Base-by-base conservation (phyloP, 805 yeast genomes). In the Saccharomycopsis sp. region DNA sequence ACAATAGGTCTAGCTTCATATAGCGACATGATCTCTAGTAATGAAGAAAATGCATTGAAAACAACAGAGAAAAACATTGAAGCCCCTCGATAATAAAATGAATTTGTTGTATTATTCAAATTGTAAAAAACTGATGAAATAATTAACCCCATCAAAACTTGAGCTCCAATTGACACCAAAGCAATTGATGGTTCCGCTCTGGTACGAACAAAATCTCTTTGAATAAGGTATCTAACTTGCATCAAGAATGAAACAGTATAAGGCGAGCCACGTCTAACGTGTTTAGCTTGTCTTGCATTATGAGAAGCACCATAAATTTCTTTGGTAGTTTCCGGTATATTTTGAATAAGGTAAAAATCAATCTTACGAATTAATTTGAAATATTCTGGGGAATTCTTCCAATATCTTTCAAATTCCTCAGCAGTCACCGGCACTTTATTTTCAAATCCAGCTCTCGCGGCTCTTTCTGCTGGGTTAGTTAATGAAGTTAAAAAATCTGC, bases 401-500 rank as follows among this genome's bases (percentile, higher is more conserved):
- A 66, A 46, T 55, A 58, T 27, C 60, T 63, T n/a, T 56, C 45
- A 50, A 72, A 70, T 52, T 70, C 73, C 32, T 51, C 45, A 1
- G 63, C 57, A 4, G 71, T 63, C 11, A 43, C 50, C 20, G 71
- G 71, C 31, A 65, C 69, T 42, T 55, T 58, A 38, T 51, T 34
- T 41, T 65, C 70, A 47, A 43, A 62, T 3, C 70, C 70, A 9
- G 47, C 42, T 16, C 44, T 51, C 1, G 56, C 54, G 4, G 44
- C 38, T 52, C 70, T 53, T 51, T 63, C 68, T 9, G 45, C 40
- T 4, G 62, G 60, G 44, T 51, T 51, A 19, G 61, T 57, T 62
- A 52, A 59, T 1, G 75, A 67, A 11, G 83, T 77, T 51, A 79
- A 64, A 57, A 64, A 79, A 57, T 79, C 85, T n/a, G 80, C 73